Evolutionary conservation across 352 stramenopile species (phyloP), one percentile per base, ranked within the genome.

Genomic region (Pythium phragmitis): DNA sequence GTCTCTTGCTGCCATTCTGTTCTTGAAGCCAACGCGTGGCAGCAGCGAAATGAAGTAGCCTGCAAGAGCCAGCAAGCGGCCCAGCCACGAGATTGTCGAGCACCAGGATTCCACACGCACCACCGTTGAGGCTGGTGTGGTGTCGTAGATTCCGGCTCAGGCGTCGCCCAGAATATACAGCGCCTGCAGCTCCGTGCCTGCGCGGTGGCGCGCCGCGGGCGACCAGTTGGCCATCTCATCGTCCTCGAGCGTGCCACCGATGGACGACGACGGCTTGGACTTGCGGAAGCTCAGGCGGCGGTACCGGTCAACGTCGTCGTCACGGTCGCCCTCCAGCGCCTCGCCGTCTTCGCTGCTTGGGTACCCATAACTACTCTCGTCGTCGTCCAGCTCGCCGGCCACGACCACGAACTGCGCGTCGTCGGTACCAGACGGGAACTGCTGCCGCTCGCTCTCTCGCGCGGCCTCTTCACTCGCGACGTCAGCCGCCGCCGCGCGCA

Each of bases 381-480:
- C 16, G 28, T 33, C 21, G 6, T 16, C 46, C 7, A 4, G 34
- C 5, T 33, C 16, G 34, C 34, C 34, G 7, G 11, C 4, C 34
- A 39, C 7, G 11, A 39, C 34, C 34, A 39, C 34, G 34, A 39
- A 3, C 7, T 13, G 7, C 7, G 34, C 34, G 34, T 39, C 34
- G 12, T 33, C 19, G 9, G 14, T 33, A 34, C 13, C 16, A 54
- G 7, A 54, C 21, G 11, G 23, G 28, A 17, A 23, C 48, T 37
- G 28, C 28, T 17, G 48, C 30, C 28, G 36, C 19, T 7, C 55
- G 13, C 30, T 7, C n/a, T 21, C 56, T 2, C 39, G 60, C 16
- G 43, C 34, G 17, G 54, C 54, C 12, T 71, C 65, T 13, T 71
- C 65, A 16, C 51, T 60, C 1, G 65, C 65, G 30, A 71, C 59